phyloP scores from a whole-genome alignment of 805 yeast species.

The Sugiyamaella lignohabitans region DNA sequence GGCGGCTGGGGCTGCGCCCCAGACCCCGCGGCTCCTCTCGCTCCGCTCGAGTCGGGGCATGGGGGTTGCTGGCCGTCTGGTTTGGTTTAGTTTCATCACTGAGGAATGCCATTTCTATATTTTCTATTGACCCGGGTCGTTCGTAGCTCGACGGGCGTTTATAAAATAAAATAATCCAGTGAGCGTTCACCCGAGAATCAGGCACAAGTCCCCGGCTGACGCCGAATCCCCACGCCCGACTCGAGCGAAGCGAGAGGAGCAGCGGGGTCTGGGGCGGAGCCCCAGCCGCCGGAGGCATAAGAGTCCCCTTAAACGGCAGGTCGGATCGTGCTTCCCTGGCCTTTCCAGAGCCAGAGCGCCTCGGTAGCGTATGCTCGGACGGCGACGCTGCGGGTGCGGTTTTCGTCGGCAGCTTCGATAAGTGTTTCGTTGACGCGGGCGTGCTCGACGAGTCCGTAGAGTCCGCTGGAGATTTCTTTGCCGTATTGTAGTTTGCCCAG shows the following conservation, averaged over 20 bases:
- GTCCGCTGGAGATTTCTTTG: constrained; percentile 42
- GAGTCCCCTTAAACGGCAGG: constrained; percentile 7
- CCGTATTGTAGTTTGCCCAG: constrained; percentile 48
- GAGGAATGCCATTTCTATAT: too few species aligned
- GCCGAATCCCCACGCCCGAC: too few species aligned
- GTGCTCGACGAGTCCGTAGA: constrained; percentile 68
- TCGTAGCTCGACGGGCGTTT: too few species aligned
- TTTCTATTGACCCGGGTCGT: too few species aligned
- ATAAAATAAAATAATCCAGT: too few species aligned
- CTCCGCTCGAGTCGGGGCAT: too few species aligned
- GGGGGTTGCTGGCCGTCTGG: too few species aligned
- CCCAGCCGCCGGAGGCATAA: not conserved
- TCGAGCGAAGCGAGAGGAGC: not conserved
- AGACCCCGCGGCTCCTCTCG: too few species aligned
- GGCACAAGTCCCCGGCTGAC: too few species aligned
- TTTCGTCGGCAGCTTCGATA: constrained; percentile 57
- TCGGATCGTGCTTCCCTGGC: constrained; percentile 10
- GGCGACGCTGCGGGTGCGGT: constrained; percentile 55
- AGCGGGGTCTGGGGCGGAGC: not conserved
- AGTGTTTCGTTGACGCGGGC: constrained; percentile 59
- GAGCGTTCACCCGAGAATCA: too few species aligned
- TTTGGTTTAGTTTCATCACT: too few species aligned
- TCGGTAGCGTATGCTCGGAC: constrained; percentile 81
- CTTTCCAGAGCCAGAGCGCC: constrained; percentile 83
- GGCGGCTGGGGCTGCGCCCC: too few species aligned